Base-by-base conservation (phyloP, 345 rosid genomes). In the Salix arbutifolia region DNA sequence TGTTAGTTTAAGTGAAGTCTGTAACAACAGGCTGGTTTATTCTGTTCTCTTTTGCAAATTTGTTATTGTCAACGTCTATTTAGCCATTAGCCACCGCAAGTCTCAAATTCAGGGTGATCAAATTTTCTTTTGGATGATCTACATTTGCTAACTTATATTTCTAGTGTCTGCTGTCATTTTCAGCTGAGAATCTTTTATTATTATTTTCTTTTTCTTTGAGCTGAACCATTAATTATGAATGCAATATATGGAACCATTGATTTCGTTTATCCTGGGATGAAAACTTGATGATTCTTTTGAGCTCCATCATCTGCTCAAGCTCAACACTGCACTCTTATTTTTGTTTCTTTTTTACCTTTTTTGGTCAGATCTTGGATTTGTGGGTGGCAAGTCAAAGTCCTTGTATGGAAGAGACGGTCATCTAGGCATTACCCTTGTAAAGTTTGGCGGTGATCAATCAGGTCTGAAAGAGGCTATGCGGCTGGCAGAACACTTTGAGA, bases 371-470 rank as follows among this genome's bases (percentile, higher is more conserved):
- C 90, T 96, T 58, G 95, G 96, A 79, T 86, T 89, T 81, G 71
- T 74, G 61, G 89, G 90, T 83, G 95, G 97, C 85, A 96, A 90
- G 88, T 88, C 98, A 70, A 94, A 89, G 83, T 86, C 97, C 70
- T 77, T 96, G 70, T 96, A 94, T 79, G 97, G 90, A 68, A 92
- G 94, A 87, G 99, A 94, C 3, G 99, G 99, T 80, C 99, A 92
- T 87, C 83, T 86, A 70, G 99, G 98, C 72, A 80, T 89, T 58
- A 91, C 97, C 26, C 86, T 90, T 71, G 81, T 90, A 48, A 92
- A 84, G 90, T 96, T 91, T 86, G 70, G 80, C 28, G 89, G 91
- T 67, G 91, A 92, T 69, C 88, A 83, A 60, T 82, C 86, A 25
- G 97, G 99, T 77, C 83, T 96, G 81, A 87, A 82, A 76, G 94